These are phyloP conservation scores for Tothia fuscella DNA, from an alignment of 2,329 filamentous ascomycete genomes.

Conservation along the genomic window DNA sequence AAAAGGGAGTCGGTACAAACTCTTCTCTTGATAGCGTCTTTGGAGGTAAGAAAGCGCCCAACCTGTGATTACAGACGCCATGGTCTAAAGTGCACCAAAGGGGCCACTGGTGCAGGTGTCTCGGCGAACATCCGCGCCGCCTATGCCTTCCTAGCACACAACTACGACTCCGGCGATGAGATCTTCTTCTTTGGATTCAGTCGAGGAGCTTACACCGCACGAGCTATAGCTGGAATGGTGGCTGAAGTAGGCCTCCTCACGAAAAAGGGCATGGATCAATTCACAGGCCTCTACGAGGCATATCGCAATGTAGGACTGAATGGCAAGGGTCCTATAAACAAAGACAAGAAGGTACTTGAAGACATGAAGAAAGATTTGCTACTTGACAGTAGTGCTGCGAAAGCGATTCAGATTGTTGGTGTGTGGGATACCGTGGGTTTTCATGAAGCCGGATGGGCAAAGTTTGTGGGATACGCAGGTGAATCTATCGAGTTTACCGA, in stretches of 20 bases:
- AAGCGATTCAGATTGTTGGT: conserved; percentile 34
- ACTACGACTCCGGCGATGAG: conserved; percentile 39
- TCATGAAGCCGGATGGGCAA: conserved; percentile 31
- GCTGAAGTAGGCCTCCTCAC: conserved; percentile 15
- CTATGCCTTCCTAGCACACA: conserved; percentile 50
- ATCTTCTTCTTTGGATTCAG: conserved; percentile 36
- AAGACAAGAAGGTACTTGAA: conserved; percentile 13
- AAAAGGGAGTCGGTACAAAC: conserved; percentile 27
- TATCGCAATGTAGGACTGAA: conserved; percentile 14
- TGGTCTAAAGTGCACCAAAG: conserved; percentile 15
- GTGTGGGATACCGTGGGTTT: conserved; percentile 35
- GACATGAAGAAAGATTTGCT: conserved; percentile 22
- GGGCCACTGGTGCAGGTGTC: conserved; percentile 27
- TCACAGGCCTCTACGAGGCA: conserved; percentile 14
- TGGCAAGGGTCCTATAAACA: conserved; percentile 4
- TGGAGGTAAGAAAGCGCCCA: conserved; percentile 15
- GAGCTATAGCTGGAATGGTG: conserved; percentile 16
- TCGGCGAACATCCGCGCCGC: conserved; percentile 45
- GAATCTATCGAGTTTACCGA: conserved; percentile 19
- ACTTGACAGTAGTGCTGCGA: conserved; percentile 32
- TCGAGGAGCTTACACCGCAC: conserved; percentile 30
- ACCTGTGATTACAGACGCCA: neutral
- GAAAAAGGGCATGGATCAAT: conserved; percentile 13
- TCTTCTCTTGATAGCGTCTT: conserved; percentile 11
- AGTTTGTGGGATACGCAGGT: conserved; percentile 31